Percentiles rank a stretch among this genome's conserved stretches.
These are phyloP conservation scores for Tetrapisispora pingtungensis DNA, from an alignment of 805 yeast genomes.

Conservation along the genomic window DNA sequence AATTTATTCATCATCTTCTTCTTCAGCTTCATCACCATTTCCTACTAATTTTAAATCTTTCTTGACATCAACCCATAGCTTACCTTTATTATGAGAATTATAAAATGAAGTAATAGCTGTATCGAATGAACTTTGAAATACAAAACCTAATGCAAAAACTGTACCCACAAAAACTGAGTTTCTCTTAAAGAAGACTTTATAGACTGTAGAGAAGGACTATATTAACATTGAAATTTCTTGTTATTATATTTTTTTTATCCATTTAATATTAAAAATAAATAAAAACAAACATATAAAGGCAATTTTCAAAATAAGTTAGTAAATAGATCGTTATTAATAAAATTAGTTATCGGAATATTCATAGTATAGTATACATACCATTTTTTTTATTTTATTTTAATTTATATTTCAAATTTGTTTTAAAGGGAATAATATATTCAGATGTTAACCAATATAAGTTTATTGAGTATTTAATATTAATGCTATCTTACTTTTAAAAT, in stretches of 20 bases:
- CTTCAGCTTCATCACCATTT: conserved; percentile 52
- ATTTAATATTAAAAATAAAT: neutral
- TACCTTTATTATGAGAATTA: conserved; percentile 72
- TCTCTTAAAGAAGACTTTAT: conserved; percentile 73
- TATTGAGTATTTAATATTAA: too few relatives aligned
- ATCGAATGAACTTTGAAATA: conserved; percentile 73
- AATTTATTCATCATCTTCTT: conserved; percentile 22
- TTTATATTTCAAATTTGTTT: too few relatives aligned
- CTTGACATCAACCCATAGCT: conserved; percentile 76
- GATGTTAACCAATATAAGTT: too few relatives aligned
- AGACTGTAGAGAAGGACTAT: conserved; percentile 38
- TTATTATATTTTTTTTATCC: neutral
- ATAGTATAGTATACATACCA: neutral
- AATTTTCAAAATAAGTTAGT: too few relatives aligned
- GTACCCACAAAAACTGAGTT: conserved; percentile 82
- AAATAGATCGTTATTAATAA: too few relatives aligned
- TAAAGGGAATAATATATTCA: too few relatives aligned
- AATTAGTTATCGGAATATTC: too few relatives aligned
- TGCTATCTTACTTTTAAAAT: too few relatives aligned
- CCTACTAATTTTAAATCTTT: conserved; percentile 37
- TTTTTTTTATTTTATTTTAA: too few relatives aligned
- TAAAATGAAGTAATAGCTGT: conserved; percentile 57
- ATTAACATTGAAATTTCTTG: neutral
- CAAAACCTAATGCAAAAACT: conserved; percentile 73
- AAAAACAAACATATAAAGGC: too few relatives aligned